Base-by-base conservation (phyloP, 495 filamentous ascomycete species). In the Trichoderma asperelloides region DNA sequence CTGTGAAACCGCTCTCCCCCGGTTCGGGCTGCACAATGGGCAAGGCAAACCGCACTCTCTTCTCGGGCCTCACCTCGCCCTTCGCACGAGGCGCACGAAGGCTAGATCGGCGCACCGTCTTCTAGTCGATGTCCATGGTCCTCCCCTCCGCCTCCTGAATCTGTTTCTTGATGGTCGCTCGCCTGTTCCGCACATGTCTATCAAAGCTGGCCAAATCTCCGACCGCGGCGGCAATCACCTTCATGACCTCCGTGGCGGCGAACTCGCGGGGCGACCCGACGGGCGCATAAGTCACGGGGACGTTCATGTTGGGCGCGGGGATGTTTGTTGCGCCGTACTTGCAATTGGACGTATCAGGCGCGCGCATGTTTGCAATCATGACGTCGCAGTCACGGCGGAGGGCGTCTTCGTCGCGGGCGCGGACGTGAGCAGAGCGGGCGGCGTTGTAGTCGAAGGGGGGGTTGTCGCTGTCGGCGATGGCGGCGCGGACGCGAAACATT, bases 101-200 rank as follows among this genome's bases (percentile, higher is more conserved):
- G 47, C 47, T 51, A n/a, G 47, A 51, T 23, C n/a, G 16, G 18
- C 47, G 47, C 47, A n/a, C 47, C 47, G 47, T 9, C 18, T 51
- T 51, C 47, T 65, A 37, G n/a, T 65, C 63, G 40, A 45, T 39
- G 40, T 65, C 33, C 63, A 65, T 65, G 3, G 40, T 3, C 63
- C 16, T 13, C 39, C 23, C 16, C 47, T 18, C 47, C 3, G 47
- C 47, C n/a, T 41, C 39, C 33, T 27, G 33, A 16, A 40, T 40
- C 39, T 43, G 13, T 37, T 43, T 43, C 63, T 43, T 37, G 23
- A 65, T 65, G 12, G 2, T 21, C 4, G 12, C 33, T 2, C 39
- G 45, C 3, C 11, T 27, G 30, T 6, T 13, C 2, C 30, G 39
- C 11, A 65, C 21, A 25, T 39, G 23, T 11, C 15, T 27, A 21